phyloP scores from a whole-genome alignment of 1,284 basidiomycete genomes.

The Cystobasidium sp. region DNA sequence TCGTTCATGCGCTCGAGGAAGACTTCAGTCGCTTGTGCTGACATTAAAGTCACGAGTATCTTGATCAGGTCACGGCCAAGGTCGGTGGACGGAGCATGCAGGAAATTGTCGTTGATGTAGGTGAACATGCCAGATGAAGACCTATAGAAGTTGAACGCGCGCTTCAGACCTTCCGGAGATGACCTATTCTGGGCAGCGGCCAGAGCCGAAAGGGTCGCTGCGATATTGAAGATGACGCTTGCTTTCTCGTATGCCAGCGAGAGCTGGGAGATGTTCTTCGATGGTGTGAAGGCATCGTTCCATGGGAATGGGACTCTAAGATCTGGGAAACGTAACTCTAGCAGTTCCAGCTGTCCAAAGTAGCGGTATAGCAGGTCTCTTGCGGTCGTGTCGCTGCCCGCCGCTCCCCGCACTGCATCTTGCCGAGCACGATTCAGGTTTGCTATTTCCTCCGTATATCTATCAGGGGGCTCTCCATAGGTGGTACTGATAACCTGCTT shows the following conservation, averaged over 20 bases:
- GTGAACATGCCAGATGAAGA: conserved; percentile 96
- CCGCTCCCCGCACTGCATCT: conserved; percentile 87
- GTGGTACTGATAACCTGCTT: conserved; percentile 83
- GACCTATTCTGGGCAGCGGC: conserved; percentile 79
- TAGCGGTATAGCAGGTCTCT: conserved; percentile 97
- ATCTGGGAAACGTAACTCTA: conserved; percentile 95
- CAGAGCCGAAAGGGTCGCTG: conserved; percentile 87
- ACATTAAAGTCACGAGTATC: conserved; percentile 80
- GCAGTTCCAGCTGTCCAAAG: conserved; percentile 96
- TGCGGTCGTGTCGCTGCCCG: conserved; percentile 88
- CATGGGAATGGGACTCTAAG: conserved; percentile 94
- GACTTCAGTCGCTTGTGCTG: conserved; percentile 93
- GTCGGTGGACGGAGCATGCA: conserved; percentile 97
- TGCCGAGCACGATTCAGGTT: conserved; percentile 86
- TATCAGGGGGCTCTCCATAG: conserved; percentile 90
- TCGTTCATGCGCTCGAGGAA: conserved; percentile 93
- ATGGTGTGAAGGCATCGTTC: conserved; percentile 87
- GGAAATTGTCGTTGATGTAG: conserved; percentile 99
- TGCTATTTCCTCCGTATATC: conserved; percentile 80
- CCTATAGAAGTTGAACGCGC: conserved; percentile 88
- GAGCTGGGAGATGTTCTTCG: conserved; percentile 89
- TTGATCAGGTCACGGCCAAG: conserved; percentile 92
- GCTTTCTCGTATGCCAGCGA: conserved; percentile 99
- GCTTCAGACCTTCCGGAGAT: conserved; percentile 91
- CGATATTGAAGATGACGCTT: conserved; percentile 95